Evolutionary conservation across 108 stramenopile species (phyloP), one percentile per base, ranked within the genome.

Genomic region (Skeletonema tropicum): DNA sequence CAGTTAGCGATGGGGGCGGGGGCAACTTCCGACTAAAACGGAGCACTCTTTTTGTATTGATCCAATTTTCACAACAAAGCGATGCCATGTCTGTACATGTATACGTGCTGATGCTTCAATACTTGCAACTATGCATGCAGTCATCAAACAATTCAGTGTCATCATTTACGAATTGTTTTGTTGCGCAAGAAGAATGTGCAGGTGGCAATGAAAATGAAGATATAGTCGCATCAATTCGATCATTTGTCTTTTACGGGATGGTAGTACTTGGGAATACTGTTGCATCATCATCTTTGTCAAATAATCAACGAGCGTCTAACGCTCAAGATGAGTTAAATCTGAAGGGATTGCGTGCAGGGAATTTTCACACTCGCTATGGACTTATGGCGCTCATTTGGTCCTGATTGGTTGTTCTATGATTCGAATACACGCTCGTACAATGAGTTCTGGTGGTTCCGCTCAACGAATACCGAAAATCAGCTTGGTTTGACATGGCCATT

Each of bases 161-260:
- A 55, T 55, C 52, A 8, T 10, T 55, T 23, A 23, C 25, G 9
- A 23, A 55, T 5, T 55, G 23, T 9, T 55, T 55, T 9, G 5
- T 8, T 4, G 2, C 4, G 23, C 23, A 19, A 55, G 52, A 55
- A 6, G 52, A n/a, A n/a, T n/a, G 23, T 10, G 6, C 7, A 10
- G 5, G 23, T 23, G 52, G 10, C 21, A 55, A 55, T 9, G 3
- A 55, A 23, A 23, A 23, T 23, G 21, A 55, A 55, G 52, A 55
- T 9, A 17, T 70, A 39, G 30, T 48, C 41, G 29, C 55, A 29
- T 61, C 73, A 21, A 70, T 80, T 6, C 65, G 72, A 42, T 80
- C 79, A 38, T 80, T 80, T 35, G 7, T 74, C 14, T 74, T 80
- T 41, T 74, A 80, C 35, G 79, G 79, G 12, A 32, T 80, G 49